Base-by-base conservation (phyloP, 1,284 basidiomycete genomes). In the Athelia sp. region DNA sequence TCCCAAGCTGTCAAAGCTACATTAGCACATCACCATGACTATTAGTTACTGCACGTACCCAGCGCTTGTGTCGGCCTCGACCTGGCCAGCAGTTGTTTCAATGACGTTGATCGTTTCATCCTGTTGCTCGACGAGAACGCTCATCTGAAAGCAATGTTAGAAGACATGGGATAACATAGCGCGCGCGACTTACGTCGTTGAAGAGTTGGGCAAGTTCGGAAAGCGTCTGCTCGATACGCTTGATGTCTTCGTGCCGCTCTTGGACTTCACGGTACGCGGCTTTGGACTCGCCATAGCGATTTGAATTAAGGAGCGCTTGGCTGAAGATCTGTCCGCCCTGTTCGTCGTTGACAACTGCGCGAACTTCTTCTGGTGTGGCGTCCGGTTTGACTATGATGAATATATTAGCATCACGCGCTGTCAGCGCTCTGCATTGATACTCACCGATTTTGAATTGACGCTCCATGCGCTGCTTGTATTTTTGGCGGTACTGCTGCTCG, bases 221-320 rank as follows among this genome's bases (percentile, higher is more conserved):
- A 48, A 99, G 74, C 8, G 94, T 98, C 69, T 81, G 80, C 68
- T 98, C 95, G 62, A 99, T 98, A 57, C 90, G 87, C 66, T 92
- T 87, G 65, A 99, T 91, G 59, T 99, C 96, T 64, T 90, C 90
- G 64, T 98, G 94, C 51, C 97, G 86, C 64, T 91, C 90, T 72
- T 98, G 95, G 21, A 98, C 96, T 67, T 98, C 96, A 48, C 88
- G 84, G 69, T 96, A 95, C 1, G 95, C 95, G 14, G 87, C 88
- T 52, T 88, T 81, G 26, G 96, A 94, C 61, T 93, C 89, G 48
- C 88, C 93, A 60, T 93, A 92, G 32, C 94, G 86, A 67, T 90
- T 93, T 32, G 92, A 93, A 71, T 85, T 91, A 75, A 95, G 78
- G 56, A 96, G 77, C 91, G 96, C 95, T 74, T 98, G 94, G 52